These are phyloP conservation scores for Drechslerella coelobrocha DNA, from an alignment of 2,329 filamentous ascomycete species.

Conservation along the genomic window DNA sequence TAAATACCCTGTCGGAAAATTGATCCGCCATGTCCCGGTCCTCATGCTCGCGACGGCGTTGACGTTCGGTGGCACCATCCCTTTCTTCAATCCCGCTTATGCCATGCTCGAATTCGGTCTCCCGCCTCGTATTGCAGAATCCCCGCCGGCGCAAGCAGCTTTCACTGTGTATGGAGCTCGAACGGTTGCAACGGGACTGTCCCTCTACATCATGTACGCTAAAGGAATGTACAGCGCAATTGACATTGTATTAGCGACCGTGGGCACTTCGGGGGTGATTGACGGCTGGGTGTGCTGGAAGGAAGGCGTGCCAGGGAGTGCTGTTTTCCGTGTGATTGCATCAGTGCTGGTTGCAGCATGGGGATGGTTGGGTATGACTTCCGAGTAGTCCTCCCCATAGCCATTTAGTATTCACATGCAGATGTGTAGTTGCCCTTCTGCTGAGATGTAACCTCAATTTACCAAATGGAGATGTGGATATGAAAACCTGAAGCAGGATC, in stretches of 20 bases:
- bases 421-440: not conserved
- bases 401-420: not conserved
- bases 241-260: conserved; percentile 32
- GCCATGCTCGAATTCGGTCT: conserved; percentile 49
- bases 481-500: too few species aligned
- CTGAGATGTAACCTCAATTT: too few species aligned
- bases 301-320: conserved; percentile 34
- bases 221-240: conserved; percentile 31
- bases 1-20: conserved; percentile 14
- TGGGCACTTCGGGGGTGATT: conserved; percentile 33
- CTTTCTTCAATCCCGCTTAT: conserved; percentile 37
- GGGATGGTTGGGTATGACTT: conserved; percentile 40
- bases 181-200: conserved; percentile 34
- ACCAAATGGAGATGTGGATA: too few species aligned
- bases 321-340: conserved; percentile 32
- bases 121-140: conserved; percentile 27
- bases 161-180: conserved; percentile 32
- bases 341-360: conserved; percentile 20
- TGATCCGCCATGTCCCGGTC: conserved; percentile 31
- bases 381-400: not conserved
- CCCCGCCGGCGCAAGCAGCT: conserved; percentile 25
- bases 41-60: conserved; percentile 30
- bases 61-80: conserved; percentile 32
- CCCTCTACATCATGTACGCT: conserved; percentile 37
- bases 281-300: conserved; percentile 49